phyloP scores from a whole-genome alignment of 2,329 filamentous ascomycete genomes.

The Setomelanomma holmii region DNA sequence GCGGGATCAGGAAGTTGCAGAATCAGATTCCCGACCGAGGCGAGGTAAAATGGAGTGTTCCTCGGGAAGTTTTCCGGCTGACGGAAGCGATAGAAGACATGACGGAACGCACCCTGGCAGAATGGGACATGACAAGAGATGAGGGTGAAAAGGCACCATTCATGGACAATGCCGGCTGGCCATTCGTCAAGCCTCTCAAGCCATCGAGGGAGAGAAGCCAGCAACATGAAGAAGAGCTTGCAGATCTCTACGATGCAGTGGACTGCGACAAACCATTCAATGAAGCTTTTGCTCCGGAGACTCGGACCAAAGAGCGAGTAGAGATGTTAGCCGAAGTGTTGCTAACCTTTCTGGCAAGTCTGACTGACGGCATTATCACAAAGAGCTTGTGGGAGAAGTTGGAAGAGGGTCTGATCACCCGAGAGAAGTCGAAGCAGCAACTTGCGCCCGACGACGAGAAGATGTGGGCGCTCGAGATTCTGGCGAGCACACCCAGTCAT shows the following conservation, averaged over 20 bases:
- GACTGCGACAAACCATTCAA: conserved; percentile 72
- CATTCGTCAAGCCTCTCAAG: conserved; percentile 56
- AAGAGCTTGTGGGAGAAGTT: conserved; percentile 67
- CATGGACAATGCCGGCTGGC: conserved; percentile 64
- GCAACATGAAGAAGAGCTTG: conserved; percentile 53
- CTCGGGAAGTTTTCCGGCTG: conserved; percentile 86
- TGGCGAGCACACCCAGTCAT: conserved; percentile 73
- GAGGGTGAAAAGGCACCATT: conserved; percentile 57
- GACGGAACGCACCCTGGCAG: conserved; percentile 64
- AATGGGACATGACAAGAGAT: conserved; percentile 66
- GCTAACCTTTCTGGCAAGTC: conserved; percentile 73
- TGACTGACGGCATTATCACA: conserved; percentile 82
- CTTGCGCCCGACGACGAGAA: conserved; percentile 61
- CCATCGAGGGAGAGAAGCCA: conserved; percentile 52
- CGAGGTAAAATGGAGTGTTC: conserved; percentile 75
- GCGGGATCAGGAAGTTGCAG: conserved; percentile 75
- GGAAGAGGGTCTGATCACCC: conserved; percentile 31
- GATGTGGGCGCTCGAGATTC: conserved; percentile 72
- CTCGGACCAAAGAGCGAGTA: conserved; percentile 70
- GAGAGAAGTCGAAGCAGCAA: conserved; percentile 54
- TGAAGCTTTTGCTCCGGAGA: conserved; percentile 64
- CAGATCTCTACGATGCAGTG: conserved; percentile 67
- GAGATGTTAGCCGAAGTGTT: conserved; percentile 77
- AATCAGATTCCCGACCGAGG: conserved; percentile 55
- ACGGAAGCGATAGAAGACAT: conserved; percentile 77